Base-by-base conservation (phyloP, 768 basidiomycete genomes). In the Lentinula raphanica region DNA sequence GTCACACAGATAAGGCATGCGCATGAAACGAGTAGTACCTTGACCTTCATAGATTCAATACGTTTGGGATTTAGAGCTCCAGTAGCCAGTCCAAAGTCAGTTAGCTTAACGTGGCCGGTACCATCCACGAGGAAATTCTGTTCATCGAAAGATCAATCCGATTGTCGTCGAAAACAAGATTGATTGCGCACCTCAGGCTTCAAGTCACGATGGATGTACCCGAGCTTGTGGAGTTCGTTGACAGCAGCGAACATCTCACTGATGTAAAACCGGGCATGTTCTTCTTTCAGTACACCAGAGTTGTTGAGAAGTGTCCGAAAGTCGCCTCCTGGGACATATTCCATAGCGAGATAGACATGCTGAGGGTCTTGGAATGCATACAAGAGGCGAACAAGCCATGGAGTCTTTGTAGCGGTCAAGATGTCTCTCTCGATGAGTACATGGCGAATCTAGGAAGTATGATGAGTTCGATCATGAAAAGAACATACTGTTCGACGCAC, bases 341-440 rank as follows among this genome's bases (percentile, higher is more conserved):
- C 95, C 96, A 98, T 98, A 1, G 96, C 96, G 46, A 98, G 88
- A 68, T 95, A 98, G 17, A 98, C 94, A 65, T 90, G 80, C 56
- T 89, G 79, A 0, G 84, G 76, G 67, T 99, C 96, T 72, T 99
- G 97, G 74, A 99, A 99, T 2, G 97, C 97, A 68, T 99, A 99
- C 3, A 99, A 76, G 7, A 99, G 77, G 25, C 88, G 79, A 48
- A 98, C 97, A 58, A 99, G 81, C 97, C 97, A 99, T 1, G 96
- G 93, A 0, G 94, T 96, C 72, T 96, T 95, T 27, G 96, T 98
- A 1, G 94, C 92, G 0, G 95, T 98, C 62, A 99, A 75, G 66
- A 99, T 99, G 70, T 99, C 97, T 42, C 97, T 87, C 72, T 99
- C 97, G 31, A 98, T 92, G 21, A 98, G 84, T 49, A 99, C 94